Conservation (phyloP, 2,329 filamentous ascomycete genomes). For the Aspergillus ibericus region DNA sequence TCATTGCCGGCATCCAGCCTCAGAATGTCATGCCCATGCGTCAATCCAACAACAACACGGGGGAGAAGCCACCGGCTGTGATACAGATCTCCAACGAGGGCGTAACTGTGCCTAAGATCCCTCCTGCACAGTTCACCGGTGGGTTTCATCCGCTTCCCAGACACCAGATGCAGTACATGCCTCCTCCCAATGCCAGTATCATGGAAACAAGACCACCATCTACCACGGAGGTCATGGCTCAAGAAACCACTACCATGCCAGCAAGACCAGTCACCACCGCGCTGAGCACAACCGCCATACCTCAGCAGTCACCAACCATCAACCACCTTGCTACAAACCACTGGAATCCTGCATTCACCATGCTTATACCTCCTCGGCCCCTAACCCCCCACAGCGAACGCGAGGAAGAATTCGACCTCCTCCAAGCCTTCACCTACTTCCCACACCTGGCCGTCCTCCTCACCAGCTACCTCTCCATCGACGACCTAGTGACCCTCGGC, state of each 20-base stretch:
- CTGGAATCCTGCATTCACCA: too few relatives aligned
- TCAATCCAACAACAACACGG: neutral
- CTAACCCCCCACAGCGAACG: neutral
- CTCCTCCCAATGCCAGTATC: neutral
- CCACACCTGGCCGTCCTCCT: conserved; percentile 58
- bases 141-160: conserved; percentile 12
- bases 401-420: conserved; percentile 12
- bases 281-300: neutral
- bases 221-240: neutral
- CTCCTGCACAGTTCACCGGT: conserved; percentile 23
- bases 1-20: conserved; percentile 27
- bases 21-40: conserved; percentile 24
- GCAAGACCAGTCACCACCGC: neutral
- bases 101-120: conserved; percentile 19
- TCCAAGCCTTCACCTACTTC: conserved; percentile 14
- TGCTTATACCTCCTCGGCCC: neutral
- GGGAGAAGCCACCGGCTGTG: conserved; percentile 12
- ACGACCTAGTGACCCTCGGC: conserved; percentile 65
- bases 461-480: conserved; percentile 54
- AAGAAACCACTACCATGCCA: neutral
- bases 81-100: conserved; percentile 23
- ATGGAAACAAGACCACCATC: neutral
- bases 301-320: neutral
- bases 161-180: neutral
- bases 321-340: neutral